Base-by-base conservation (phyloP, 176 grass and related monocot genomes). In the Musa troglodytarum region DNA sequence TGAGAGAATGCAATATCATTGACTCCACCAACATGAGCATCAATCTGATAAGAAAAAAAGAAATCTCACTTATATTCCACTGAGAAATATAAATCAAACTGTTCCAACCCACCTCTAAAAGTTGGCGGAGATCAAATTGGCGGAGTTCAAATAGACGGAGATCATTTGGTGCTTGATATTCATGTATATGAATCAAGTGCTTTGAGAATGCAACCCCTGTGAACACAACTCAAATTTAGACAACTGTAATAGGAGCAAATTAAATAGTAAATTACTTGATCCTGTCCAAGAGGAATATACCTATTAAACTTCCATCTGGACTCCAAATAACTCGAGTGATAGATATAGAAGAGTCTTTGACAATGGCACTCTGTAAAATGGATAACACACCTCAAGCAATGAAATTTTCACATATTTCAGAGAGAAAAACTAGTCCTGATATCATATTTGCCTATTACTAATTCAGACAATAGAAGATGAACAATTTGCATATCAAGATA, bases 1-100 rank as follows among this genome's bases (percentile, higher is more conserved):
- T 82, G 85, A 28, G 91, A 91, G 76, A 99, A 99, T 82, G 96
- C 96, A 81, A 95, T 95, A 76, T 99, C 96, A 87, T 95, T 94
- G 74, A 99, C 96, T 79, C 43, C 78, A 58, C 96, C 96, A 86
- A 76, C 54, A 87, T 99, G 96, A 89, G 96, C 96, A 71, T 95
- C 96, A 77, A 99, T 86, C 96, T 99, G 81, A 58, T 50, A 87
- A 12, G 24, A n/a, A 6, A 29, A 78, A 83, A 64, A 82, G 65
- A 72, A 82, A 49, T 14, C 43, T 17, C 16, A 62, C 63, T 65
- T 11, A 62, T 17, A 29, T 14, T 50, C 52, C 19, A 77, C 25
- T 49, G 49, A 43, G 34, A 25, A 0, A 17, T 64, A 64, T 10
- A 63, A 23, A 13, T 55, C 57, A 52, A 81, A 67, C 57, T 87